phyloP scores from a whole-genome alignment of 805 yeast species.

The Sugiyamaella floridensis region DNA sequence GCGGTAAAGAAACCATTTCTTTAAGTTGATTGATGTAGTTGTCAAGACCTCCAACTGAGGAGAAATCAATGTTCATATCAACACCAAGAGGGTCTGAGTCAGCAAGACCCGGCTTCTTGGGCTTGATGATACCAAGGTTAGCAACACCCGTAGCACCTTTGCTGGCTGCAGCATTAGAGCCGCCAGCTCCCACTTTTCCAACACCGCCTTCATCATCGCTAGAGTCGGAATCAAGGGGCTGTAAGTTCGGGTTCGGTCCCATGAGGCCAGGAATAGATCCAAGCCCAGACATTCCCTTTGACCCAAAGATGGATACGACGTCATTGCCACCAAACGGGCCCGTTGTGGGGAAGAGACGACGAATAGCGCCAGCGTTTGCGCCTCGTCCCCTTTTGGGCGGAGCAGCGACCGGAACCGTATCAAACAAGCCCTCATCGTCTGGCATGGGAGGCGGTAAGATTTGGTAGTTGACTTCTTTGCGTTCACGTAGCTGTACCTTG shows the following conservation, averaged over 20 bases:
- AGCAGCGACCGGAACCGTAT: conserved; percentile 25
- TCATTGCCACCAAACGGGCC: conserved; percentile 99
- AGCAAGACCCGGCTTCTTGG: conserved; percentile 40
- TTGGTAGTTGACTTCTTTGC: conserved; percentile 71
- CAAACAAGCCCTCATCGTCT: conserved; percentile 27
- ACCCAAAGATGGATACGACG: conserved; percentile 76
- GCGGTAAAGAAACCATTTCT: conserved; percentile 93
- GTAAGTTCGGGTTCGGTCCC: conserved; percentile 5
- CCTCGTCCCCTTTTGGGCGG: conserved; percentile 30
- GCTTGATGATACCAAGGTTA: conserved; percentile 16
- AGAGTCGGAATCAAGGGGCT: conserved; percentile 36
- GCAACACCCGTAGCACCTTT: conserved; percentile 13
- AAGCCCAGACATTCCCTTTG: conserved; percentile 28
- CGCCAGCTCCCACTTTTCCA: conserved; percentile 2
- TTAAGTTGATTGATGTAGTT: conserved; percentile 85
- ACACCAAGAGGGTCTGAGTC: conserved; percentile 93
- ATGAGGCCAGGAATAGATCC: conserved; percentile 13
- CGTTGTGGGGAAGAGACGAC: conserved; percentile 82
- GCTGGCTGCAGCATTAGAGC: not conserved
- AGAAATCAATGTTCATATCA: conserved; percentile 76
- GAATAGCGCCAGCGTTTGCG: conserved; percentile 33
- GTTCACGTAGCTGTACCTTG: conserved; percentile 42
- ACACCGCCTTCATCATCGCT: conserved; percentile 37
- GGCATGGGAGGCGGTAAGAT: conserved; percentile 71
- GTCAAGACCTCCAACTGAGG: conserved; percentile 86